Evolutionary conservation across 768 basidiomycete genomes (phyloP), one percentile per base, ranked within the genome.

Genomic region (Tylopilus vinaceipallidus): DNA sequence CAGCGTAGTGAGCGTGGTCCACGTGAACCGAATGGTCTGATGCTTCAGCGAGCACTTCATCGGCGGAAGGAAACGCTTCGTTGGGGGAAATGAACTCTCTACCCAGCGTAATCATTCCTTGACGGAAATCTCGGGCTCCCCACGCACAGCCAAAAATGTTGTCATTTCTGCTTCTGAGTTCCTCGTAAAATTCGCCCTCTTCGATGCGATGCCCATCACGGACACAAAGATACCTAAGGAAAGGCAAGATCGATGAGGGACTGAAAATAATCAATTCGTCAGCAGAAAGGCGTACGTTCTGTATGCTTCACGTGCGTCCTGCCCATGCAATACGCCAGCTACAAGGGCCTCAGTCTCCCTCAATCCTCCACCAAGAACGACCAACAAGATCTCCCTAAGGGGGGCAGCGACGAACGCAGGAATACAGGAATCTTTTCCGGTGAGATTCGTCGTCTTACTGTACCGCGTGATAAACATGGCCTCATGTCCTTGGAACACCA

Each of bases 281-380:
- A 29, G 27, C 27, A 6, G 12, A 12, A 29, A 6, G 6, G 27
- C 27, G 6, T 12, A 40, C 39, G 50, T 47, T 4, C 33, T 32
- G 6, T 52, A 52, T 3, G 19, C 2, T 24, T 20, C n/a, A 9
- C 22, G 24, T 2, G 39, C 23, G 2, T 40, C n/a, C 0, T 2
- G 0, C 1, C 51, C 50, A 38, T 49, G 29, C 1, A 4, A 10
- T 3, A 55, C 4, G 0, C 54, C 40, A 0, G 54, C 47, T 1
- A 56, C 26, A 11, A 49, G 9, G 0, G 52, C 54, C 16, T 55
- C 38, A 0, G 54, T 24, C 8, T 55, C 54, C 23, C 50, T 32
- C 17, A 52, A 27, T 0, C 54, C 54, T 1, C 46, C 17, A 7
- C 54, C 38, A 0, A 55, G 24, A 1, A 55, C 27, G 1, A 45